Conservation (phyloP, 441 rosid species). For the Gossypium schwendimanii region DNA sequence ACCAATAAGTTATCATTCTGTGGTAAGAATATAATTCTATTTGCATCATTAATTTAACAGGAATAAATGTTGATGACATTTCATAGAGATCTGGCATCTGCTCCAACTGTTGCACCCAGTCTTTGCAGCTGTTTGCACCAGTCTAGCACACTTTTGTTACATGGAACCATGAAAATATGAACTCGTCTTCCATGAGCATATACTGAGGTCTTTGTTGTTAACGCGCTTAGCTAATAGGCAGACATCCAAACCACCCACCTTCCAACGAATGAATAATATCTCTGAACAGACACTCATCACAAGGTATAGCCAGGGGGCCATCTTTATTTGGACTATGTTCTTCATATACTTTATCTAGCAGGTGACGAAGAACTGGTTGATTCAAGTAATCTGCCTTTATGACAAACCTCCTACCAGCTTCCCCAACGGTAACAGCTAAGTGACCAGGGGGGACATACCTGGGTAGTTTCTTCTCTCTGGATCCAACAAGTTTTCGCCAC, state of each 20-base stretch:
- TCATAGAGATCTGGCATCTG: neutral
- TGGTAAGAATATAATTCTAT: neutral
- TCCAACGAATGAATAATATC: constrained; percentile 20
- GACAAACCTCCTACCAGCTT: constrained; percentile 22
- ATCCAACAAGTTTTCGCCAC: constrained; percentile 20
- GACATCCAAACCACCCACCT: constrained; percentile 1
- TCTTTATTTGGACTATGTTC: constrained; percentile 17
- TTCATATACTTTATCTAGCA: constrained; percentile 24
- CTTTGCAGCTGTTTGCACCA: constrained; percentile 2
- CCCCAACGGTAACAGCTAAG: constrained; percentile 23
- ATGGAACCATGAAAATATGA: constrained; percentile 15
- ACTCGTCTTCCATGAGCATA: constrained; percentile 1
- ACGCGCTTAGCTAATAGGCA: constrained; percentile 9
- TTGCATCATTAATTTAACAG: neutral
- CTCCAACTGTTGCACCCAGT: constrained; percentile 2
- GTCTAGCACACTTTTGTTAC: constrained; percentile 11
- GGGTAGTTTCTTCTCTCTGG: constrained; percentile 21
- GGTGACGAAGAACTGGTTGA: constrained; percentile 26
- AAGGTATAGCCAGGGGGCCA: constrained; percentile 29
- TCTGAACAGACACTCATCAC: constrained; percentile 24
- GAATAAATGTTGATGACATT: neutral
- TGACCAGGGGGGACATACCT: constrained; percentile 28
- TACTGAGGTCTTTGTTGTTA: constrained; percentile 10
- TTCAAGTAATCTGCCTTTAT: constrained; percentile 26
- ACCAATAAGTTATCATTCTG: neutral